Evolutionary conservation across 345 rosid species (phyloP).

Genomic region (Gossypium raimondii): DNA sequence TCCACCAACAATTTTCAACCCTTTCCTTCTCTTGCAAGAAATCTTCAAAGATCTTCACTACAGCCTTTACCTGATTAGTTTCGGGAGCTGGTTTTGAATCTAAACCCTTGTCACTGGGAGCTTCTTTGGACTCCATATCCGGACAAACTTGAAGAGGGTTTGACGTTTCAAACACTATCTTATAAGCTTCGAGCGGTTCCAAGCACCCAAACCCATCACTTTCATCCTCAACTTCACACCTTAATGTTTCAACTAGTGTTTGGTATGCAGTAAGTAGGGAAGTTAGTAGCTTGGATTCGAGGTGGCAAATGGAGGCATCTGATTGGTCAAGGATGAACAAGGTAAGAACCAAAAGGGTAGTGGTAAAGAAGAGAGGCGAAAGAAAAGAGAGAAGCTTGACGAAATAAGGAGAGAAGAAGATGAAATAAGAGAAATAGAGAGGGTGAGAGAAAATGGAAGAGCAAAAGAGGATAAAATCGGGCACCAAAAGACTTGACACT

Average conservation of each 20-base stretch:
- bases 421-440: constrained; percentile 36
- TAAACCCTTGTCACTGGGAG: constrained; percentile 20
- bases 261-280: constrained; percentile 33
- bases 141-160: constrained; percentile 19
- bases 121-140: constrained; percentile 20
- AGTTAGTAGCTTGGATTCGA: constrained; percentile 34
- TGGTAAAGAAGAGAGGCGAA: constrained; percentile 78
- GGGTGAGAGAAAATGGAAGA: constrained; percentile 1
- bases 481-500: constrained; percentile 43
- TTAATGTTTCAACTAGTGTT: constrained; percentile 36
- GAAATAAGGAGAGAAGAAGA: constrained; percentile 69
- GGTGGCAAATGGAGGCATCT: constrained; percentile 2
- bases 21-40: constrained; percentile 35
- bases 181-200: constrained; percentile 60
- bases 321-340: constrained; percentile 36
- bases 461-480: not conserved
- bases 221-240: constrained; percentile 34
- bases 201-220: constrained; percentile 25
- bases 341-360: constrained; percentile 63
- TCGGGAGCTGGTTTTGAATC: not conserved
- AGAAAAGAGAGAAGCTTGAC: constrained; percentile 73
- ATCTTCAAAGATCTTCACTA: constrained; percentile 32
- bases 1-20: constrained; percentile 18
- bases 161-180: constrained; percentile 54
- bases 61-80: constrained; percentile 9